Conservation (phyloP, 2,329 filamentous ascomycete genomes). For the Nigrospora osmanthi region DNA sequence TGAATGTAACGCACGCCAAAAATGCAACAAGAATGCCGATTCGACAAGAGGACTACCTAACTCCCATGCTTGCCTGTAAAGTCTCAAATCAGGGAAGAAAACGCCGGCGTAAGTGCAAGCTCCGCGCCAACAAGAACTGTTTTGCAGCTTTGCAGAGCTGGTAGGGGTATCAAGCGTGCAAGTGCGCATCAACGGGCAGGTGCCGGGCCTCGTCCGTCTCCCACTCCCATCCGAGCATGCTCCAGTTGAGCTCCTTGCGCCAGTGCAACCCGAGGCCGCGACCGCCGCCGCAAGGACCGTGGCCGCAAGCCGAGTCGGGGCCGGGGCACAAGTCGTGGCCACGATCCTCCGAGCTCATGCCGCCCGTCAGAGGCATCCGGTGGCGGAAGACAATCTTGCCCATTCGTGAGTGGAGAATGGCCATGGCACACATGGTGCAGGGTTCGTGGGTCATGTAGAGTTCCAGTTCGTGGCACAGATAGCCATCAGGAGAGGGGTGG, state of each 20-base stretch:
- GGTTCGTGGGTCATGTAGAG: constrained; percentile 94
- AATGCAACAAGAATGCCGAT: constrained; percentile 13
- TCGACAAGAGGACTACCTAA: constrained; percentile 42
- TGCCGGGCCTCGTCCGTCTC: constrained; percentile 36
- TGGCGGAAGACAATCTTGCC: constrained; percentile 73
- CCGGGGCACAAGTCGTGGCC: constrained; percentile 30
- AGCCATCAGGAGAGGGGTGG: constrained; percentile 67
- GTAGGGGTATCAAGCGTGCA: constrained; percentile 32
- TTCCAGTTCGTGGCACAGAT: constrained; percentile 89
- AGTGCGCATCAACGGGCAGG: constrained; percentile 34
- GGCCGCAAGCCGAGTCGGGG: constrained; percentile 15
- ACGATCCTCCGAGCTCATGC: constrained; percentile 70
- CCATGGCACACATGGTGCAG: constrained; percentile 96
- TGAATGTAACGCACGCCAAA: too few relatives aligned
- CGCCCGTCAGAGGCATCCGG: constrained; percentile 74
- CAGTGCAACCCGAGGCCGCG: constrained; percentile 62
- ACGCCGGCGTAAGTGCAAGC: background rate
- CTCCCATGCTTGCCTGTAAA: constrained; percentile 29
- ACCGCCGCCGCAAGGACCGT: constrained; percentile 35
- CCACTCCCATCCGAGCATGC: constrained; percentile 74
- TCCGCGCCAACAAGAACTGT: too few relatives aligned
- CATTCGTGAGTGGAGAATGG: constrained; percentile 88
- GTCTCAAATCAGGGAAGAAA: background rate
- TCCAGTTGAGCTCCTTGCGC: constrained; percentile 79
- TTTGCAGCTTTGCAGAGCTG: background rate